Percentiles rank a stretch among this genome's conserved stretches.
phyloP scores from a whole-genome alignment of 495 filamentous ascomycete species.

The Penicillium riverlandense region DNA sequence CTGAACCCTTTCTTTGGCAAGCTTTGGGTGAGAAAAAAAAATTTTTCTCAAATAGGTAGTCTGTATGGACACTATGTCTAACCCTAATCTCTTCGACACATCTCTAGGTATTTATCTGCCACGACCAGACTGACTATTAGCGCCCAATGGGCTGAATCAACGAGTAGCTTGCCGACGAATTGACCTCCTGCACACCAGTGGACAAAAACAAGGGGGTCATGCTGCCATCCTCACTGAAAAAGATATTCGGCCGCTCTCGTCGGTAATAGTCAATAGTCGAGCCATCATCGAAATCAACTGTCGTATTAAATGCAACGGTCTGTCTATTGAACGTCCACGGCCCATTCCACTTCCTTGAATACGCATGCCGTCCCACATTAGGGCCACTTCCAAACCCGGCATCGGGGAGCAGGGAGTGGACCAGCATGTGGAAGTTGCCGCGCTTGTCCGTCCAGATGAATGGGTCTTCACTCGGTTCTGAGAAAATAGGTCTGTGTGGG shows the following conservation, averaged over 20 bases:
- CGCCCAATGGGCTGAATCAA: conserved; percentile 18
- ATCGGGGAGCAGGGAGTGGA: conserved; percentile 28
- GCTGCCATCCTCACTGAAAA: conserved; percentile 31
- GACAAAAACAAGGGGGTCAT: conserved; percentile 30
- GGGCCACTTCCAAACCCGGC: conserved; percentile 25
- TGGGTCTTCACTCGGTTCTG: conserved; percentile 23
- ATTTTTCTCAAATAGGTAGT: too few relatives aligned
- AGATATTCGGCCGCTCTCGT: conserved; percentile 31
- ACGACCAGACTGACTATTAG: too few relatives aligned
- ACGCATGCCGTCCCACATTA: conserved; percentile 29
- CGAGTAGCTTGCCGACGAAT: conserved; percentile 15
- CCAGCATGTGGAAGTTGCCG: conserved; percentile 32
- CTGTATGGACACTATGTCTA: too few relatives aligned
- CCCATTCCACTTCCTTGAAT: conserved; percentile 24
- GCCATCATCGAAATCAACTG: conserved; percentile 28
- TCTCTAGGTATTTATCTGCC: too few relatives aligned
- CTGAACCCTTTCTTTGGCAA: too few relatives aligned
- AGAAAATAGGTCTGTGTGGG: conserved; percentile 8
- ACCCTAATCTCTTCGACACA: too few relatives aligned
- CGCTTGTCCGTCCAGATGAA: conserved; percentile 36
- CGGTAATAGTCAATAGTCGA: conserved; percentile 18
- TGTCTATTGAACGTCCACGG: conserved; percentile 30
- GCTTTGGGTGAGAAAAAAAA: too few relatives aligned
- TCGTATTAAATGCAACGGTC: conserved; percentile 27
- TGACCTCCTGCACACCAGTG: conserved; percentile 26